Evolutionary conservation across 2,329 filamentous ascomycete species (phyloP), one percentile per base, ranked within the genome.

Genomic region (Diplodia mutila): DNA sequence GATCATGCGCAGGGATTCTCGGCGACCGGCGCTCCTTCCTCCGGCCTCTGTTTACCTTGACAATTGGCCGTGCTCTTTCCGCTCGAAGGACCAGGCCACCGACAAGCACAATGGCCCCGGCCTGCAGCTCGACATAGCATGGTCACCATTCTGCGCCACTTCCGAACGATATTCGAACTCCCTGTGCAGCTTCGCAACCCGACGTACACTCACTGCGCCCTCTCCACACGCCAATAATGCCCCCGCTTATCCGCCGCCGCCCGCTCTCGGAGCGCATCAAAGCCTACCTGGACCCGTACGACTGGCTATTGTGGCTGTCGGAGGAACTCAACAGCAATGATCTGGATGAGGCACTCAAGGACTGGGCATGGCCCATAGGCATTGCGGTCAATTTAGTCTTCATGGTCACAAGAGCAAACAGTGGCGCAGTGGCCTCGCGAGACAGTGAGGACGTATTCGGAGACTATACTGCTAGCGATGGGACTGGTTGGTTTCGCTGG

Each of bases 251-350:
- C 73, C 93, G 95, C 77, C 89, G 89, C 74, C 88, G 88, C 77
- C 90, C 95, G 77, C 86, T 97, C 72, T 77, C 82, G 34, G 91
- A 98, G 85, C 92, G 94, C 78, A 86, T 98, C 78, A 88, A 89
- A 76, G 85, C 91, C 67, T 89, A 89, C 78, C 83, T 97, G 68
- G 94, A 98, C 75, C 93, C 92, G 3, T 90, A 91, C 82, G 95
- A 99, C 80, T 91, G 94, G 75, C 82, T 95, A 65, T 87, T 99
- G 21, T 97, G 93, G 91, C 80, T 97, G 1, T 96, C 92, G 0
- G 94, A 98, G 77, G 92, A 97, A 80, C 86, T 99, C 69, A 94
- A 97, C 77, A 93, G 93, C 32, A 90, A 91, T 75, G 92, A 97
- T 73, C 96, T 93, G 89, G 92, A 97, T 72, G 92, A 94, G 23